These are phyloP conservation scores for Alternaria tenuissima DNA, from an alignment of 2,329 filamentous ascomycete genomes.

Conservation along the genomic window DNA sequence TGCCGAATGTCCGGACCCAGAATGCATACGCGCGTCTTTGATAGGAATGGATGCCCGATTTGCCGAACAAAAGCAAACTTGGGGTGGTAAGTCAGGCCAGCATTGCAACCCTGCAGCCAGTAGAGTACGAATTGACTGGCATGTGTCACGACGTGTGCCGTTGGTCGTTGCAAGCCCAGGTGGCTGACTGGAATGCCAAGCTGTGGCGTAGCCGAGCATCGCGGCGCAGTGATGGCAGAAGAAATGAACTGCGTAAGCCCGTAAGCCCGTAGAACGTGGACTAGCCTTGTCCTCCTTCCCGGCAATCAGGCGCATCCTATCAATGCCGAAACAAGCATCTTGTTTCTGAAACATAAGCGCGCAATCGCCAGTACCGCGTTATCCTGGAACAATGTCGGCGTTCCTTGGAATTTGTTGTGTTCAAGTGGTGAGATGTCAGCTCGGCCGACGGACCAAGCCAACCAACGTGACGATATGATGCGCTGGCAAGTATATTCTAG, in stretches of 20 bases:
- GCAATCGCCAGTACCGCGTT: background rate
- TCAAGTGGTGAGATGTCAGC: slow-evolving; percentile 2
- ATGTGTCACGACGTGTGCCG: background rate
- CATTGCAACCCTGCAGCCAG: background rate
- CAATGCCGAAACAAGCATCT: background rate
- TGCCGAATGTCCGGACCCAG: background rate
- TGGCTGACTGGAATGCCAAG: background rate
- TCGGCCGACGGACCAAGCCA: background rate
- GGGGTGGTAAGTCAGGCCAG: background rate
- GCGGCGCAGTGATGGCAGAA: slow-evolving; percentile 4
- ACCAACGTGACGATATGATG: background rate
- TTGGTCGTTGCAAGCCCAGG: background rate
- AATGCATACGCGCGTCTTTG: slow-evolving; percentile 1
- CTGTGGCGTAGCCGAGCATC: slow-evolving; percentile 6
- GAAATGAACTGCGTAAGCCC: background rate
- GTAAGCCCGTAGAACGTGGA: background rate
- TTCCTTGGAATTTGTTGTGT: background rate
- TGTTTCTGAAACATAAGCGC: background rate
- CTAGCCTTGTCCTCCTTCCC: background rate
- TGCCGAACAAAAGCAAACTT: background rate
- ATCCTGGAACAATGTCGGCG: background rate
- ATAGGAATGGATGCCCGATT: background rate
- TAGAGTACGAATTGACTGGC: background rate
- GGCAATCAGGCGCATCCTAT: background rate
- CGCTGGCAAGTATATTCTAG: background rate